Percentiles rank a stretch among this genome's conserved stretches.
Conservation (phyloP, 164 flowering plant species). For the Annona cherimola region DNA sequence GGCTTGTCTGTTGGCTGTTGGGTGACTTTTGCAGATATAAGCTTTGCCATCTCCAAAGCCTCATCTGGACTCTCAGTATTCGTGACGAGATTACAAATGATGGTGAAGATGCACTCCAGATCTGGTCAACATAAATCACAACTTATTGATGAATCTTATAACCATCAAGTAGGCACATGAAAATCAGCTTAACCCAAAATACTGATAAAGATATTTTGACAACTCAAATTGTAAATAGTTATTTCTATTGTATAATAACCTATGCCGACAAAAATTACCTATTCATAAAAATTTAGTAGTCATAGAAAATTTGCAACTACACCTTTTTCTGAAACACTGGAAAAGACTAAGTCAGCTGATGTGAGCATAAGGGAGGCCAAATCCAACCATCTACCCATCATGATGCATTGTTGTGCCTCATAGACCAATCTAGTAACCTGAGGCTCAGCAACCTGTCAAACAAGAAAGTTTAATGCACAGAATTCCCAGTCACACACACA, state of each 20-base stretch:
- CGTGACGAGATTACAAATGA: constrained; percentile 84
- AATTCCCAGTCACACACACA: not conserved
- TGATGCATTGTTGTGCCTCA: constrained; percentile 84
- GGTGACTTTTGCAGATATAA: constrained; percentile 51
- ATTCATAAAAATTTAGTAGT: not conserved
- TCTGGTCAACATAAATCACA: constrained; percentile 32
- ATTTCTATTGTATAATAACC: not conserved
- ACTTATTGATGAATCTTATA: too few relatives aligned
- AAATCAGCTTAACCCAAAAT: too few relatives aligned
- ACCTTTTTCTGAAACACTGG: constrained; percentile 93
- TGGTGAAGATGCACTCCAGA: constrained; percentile 77
- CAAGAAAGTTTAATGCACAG: not conserved
- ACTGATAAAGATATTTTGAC: too few relatives aligned
- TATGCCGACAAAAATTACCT: not conserved
- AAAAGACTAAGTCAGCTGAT: constrained; percentile 74
- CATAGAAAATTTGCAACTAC: not conserved
- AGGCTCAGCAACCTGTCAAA: constrained; percentile 64
- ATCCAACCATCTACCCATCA: constrained; percentile 70
- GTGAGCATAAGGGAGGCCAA: constrained; percentile 79
- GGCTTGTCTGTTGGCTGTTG: constrained; percentile 85
- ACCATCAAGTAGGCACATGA: too few relatives aligned
- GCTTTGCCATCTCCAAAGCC: constrained; percentile 73
- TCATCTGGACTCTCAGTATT: constrained; percentile 67
- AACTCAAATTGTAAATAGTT: not conserved
- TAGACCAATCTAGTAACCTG: constrained; percentile 55